Evolutionary conservation across 305 asterid species (phyloP).

Genomic region (Striga hermonthica): DNA sequence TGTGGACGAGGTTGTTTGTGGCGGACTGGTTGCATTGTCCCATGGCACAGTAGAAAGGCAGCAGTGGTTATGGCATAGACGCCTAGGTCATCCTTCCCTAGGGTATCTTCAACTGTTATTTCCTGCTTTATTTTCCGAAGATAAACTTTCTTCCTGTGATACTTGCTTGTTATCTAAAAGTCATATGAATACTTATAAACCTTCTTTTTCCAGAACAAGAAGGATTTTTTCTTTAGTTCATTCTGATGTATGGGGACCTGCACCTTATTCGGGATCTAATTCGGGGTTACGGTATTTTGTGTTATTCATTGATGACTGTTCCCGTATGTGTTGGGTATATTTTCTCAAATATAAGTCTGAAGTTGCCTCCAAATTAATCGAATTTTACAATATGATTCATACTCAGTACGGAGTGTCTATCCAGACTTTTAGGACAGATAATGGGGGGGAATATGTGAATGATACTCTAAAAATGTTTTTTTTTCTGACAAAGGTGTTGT

Average conservation of each 20-base stretch:
- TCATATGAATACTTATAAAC: too few species aligned
- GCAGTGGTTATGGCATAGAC: neutral
- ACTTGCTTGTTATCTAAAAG: neutral
- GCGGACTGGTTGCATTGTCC: too few species aligned
- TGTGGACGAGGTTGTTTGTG: too few species aligned
- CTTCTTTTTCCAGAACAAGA: neutral
- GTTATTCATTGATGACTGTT: constrained; percentile 8
- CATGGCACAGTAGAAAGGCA: neutral
- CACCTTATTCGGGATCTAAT: neutral
- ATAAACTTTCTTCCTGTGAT: neutral
- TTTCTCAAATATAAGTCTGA: neutral
- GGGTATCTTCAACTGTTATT: neutral
- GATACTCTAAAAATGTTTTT: neutral
- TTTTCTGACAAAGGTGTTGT: neutral
- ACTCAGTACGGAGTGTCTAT: constrained; percentile 9
- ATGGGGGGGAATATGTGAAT: constrained; percentile 24
- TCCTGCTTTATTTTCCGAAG: neutral
- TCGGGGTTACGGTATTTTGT: neutral
- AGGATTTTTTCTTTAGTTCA: constrained; percentile 4
- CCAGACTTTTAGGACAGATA: constrained; percentile 1
- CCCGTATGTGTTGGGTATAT: constrained; percentile 21
- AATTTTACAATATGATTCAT: constrained; percentile 1
- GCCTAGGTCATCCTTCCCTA: neutral
- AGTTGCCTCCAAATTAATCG: too few species aligned
- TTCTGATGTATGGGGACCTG: constrained; percentile 21